phyloP scores from a whole-genome alignment of 2,329 filamentous ascomycete species.

The Fusarium secorum region DNA sequence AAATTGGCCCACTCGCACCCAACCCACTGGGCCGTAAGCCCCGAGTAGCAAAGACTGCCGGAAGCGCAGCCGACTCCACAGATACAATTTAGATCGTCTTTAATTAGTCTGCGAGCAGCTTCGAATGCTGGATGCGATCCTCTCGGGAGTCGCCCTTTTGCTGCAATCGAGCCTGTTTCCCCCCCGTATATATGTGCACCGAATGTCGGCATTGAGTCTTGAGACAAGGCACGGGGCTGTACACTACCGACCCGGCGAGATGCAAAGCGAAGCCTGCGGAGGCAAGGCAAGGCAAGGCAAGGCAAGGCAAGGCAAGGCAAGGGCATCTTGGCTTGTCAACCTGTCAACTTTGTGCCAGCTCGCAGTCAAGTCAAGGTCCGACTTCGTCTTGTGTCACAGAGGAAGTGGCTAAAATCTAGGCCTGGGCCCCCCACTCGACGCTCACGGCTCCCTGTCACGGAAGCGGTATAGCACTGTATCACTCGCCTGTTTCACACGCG shows the following conservation, averaged over 20 bases:
- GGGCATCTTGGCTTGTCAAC: slow-evolving; percentile 5
- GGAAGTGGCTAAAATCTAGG: slow-evolving; percentile 30
- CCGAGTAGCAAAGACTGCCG: slow-evolving; percentile 44
- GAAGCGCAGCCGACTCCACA: slow-evolving; percentile 45
- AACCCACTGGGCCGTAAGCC: slow-evolving; percentile 42
- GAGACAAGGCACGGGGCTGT: slow-evolving; percentile 17
- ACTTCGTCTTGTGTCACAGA: slow-evolving; percentile 18
- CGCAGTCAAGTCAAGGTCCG: slow-evolving; percentile 25
- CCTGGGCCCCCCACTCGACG: slow-evolving; percentile 21
- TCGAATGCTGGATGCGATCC: slow-evolving; percentile 20
- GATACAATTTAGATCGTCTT: slow-evolving; percentile 29
- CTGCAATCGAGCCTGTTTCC: slow-evolving; percentile 1
- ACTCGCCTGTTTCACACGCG: slow-evolving; percentile 31
- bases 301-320: background rate
- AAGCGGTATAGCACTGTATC: slow-evolving; percentile 35
- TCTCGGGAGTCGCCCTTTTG: slow-evolving; percentile 26
- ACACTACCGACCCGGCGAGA: slow-evolving; percentile 27
- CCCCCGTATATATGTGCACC: slow-evolving; percentile 14
- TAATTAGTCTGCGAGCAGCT: slow-evolving; percentile 25
- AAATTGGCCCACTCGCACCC: slow-evolving; percentile 39
- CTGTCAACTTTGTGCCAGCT: slow-evolving; percentile 19
- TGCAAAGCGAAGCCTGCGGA: background rate
- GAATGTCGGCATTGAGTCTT: slow-evolving; percentile 23
- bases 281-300: background rate
- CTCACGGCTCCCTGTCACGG: slow-evolving; percentile 32